Conservation (phyloP, 2,329 filamentous ascomycete species). For the Phoma sp. region DNA sequence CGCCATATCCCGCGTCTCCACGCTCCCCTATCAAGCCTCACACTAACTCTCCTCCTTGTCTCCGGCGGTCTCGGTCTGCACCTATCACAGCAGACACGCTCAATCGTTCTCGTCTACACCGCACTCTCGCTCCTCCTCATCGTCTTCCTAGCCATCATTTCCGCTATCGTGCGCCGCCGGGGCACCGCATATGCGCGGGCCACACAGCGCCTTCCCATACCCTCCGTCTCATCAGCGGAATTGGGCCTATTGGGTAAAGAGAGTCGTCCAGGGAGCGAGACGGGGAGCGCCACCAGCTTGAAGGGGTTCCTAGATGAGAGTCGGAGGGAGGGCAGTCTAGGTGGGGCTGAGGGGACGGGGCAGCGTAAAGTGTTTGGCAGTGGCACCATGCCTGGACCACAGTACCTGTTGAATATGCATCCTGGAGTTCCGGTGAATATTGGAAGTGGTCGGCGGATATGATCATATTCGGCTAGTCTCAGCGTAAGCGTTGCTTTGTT, state of each 20-base stretch:
- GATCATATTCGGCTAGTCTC: no score
- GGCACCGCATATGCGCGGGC: slow-evolving; percentile 35
- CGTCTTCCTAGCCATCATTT: slow-evolving; percentile 29
- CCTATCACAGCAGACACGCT: slow-evolving; percentile 29
- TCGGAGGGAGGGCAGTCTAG: slow-evolving; percentile 12
- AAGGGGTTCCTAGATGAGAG: slow-evolving; percentile 14
- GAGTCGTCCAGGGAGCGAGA: slow-evolving; percentile 16
- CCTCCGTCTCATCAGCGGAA: slow-evolving; percentile 31
- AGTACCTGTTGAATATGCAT: slow-evolving; percentile 49
- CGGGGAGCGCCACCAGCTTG: slow-evolving; percentile 19
- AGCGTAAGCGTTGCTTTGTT: no score
- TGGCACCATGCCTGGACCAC: slow-evolving; percentile 44
- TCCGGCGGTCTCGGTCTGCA: slow-evolving; percentile 44
- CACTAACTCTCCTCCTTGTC: slow-evolving; percentile 36
- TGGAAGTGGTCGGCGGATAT: slow-evolving; percentile 5
- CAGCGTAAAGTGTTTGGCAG: slow-evolving; percentile 32
- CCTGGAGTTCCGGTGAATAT: slow-evolving; percentile 43
- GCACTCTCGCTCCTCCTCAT: slow-evolving; percentile 1
- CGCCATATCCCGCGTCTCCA: slow-evolving; percentile 49
- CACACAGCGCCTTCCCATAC: slow-evolving; percentile 4
- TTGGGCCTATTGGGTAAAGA: slow-evolving; percentile 21
- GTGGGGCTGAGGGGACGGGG: not conserved
- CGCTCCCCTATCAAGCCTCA: slow-evolving; percentile 51
- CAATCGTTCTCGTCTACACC: slow-evolving; percentile 38
- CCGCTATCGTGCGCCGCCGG: slow-evolving; percentile 34